phyloP scores from a whole-genome alignment of 2,329 filamentous ascomycete species.

The Gyromitra esculenta region DNA sequence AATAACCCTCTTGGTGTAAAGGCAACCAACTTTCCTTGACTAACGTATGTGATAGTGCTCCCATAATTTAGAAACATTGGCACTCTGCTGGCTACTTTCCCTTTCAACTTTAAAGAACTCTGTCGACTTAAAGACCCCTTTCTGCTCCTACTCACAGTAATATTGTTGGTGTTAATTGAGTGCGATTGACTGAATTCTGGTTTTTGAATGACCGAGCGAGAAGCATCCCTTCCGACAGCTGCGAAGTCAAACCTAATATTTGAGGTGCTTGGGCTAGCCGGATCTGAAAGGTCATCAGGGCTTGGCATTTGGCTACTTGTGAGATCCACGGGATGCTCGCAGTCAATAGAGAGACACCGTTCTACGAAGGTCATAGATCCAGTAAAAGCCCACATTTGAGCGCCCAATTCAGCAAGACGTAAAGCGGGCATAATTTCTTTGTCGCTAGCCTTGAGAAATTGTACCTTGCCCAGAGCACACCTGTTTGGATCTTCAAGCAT shows the following conservation, averaged over 20 bases:
- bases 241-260: slow-evolving; percentile 22
- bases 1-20: slow-evolving; percentile 28
- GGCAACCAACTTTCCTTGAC: slow-evolving; percentile 20
- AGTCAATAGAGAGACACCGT: slow-evolving; percentile 8
- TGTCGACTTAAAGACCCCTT: slow-evolving; percentile 11
- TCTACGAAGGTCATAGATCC: slow-evolving; percentile 22
- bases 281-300: not conserved
- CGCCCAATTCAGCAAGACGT: slow-evolving; percentile 13
- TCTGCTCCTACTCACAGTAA: not conserved
- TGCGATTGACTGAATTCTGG: not conserved
- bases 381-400: slow-evolving; percentile 31
- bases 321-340: slow-evolving; percentile 1
- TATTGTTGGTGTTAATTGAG: not conserved
- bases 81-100: slow-evolving; percentile 12
- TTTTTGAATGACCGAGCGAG: not conserved
- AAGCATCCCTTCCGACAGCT: not conserved
- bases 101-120: slow-evolving; percentile 18
- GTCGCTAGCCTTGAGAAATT: slow-evolving; percentile 2
- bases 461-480: slow-evolving; percentile 6
- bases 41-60: slow-evolving; percentile 27
- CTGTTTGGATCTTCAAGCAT: slow-evolving; percentile 3
- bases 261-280: slow-evolving; percentile 6
- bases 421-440: slow-evolving; percentile 7
- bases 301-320: not conserved
- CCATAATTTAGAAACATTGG: slow-evolving; percentile 40